Evolutionary conservation across 2,329 filamentous ascomycete species (phyloP), one percentile per base, ranked within the genome.

Genomic region (Fusarium sp.): DNA sequence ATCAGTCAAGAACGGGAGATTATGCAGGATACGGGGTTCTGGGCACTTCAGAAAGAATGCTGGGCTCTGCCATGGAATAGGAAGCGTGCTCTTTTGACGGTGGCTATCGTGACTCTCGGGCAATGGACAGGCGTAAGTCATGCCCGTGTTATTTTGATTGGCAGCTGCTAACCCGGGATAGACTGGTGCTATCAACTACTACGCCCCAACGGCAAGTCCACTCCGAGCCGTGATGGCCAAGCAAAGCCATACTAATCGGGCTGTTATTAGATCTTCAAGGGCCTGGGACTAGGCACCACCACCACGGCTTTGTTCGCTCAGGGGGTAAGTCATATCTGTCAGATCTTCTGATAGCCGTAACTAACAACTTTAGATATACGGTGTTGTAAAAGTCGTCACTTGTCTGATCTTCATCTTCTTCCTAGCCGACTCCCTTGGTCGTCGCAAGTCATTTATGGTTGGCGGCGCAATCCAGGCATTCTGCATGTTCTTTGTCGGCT

Each of bases 271-370:
- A 90, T 91, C 57, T 91, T 91, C 78, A 77, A 78, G 17, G 80
- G 84, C 58, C 78, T 91, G 4, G 89, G 89, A 10, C 79, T 91
- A 3, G 67, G 71, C 5, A 74, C 73, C 5, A 86, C 83, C 4
- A 76, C 82, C 20, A 83, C 84, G n/a, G 84, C 84, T 21, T 83
- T 91, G 8, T 89, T 91, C 72, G 88, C 89, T 3, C 90, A 89
- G 1, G 89, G 89, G 17, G 85, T 91, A 42, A 35, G 57, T 55
- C 3, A 2, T 2, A 2, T 17, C 2, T 15, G 7, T 9, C 11
- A 14, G 2, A n/a, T n/a, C 2, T 4, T 13, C 4, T 9, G 2
- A n/a, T n/a, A n/a, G 10, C 15, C 5, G 15, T 2, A 6, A 21
- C 25, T 62, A 3, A 62, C 15, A 23, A 14, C 1, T 15, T 0